Conservation (phyloP, 345 rosid genomes). For the Populus davidiana region DNA sequence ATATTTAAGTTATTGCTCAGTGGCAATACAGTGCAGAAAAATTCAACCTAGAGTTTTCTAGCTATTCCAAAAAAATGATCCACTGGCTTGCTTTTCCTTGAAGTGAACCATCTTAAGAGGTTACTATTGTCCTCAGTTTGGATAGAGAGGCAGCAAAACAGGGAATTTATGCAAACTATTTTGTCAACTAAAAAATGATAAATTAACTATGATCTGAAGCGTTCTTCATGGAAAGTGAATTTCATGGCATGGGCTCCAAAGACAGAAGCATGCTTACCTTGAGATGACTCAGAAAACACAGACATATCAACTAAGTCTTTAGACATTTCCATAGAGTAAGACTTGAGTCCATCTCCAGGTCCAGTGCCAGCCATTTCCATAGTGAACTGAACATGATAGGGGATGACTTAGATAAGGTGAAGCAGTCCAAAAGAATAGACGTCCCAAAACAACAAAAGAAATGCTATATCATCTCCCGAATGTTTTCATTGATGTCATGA, state of each 20-base stretch:
- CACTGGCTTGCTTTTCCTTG: neutral
- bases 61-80: neutral
- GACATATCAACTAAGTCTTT: slow-evolving; percentile 67
- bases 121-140: neutral
- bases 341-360: slow-evolving; percentile 57
- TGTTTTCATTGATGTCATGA: neutral
- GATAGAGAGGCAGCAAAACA: neutral
- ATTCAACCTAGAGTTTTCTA: neutral
- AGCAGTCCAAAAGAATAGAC: neutral
- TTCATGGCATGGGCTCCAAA: neutral
- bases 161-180: neutral
- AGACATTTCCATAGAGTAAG: slow-evolving; percentile 74
- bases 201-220: neutral
- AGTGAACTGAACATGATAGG: slow-evolving; percentile 45
- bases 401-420: neutral
- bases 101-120: neutral
- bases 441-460: neutral
- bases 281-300: slow-evolving; percentile 58
- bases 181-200: neutral
- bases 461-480: neutral
- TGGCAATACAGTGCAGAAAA: neutral
- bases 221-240: neutral
- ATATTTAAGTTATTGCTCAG: neutral
- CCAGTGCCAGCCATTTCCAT: slow-evolving; percentile 70
- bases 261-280: slow-evolving; percentile 43